Base-by-base conservation (phyloP, 352 stramenopile genomes). In the Globisporangium orthogonon region DNA sequence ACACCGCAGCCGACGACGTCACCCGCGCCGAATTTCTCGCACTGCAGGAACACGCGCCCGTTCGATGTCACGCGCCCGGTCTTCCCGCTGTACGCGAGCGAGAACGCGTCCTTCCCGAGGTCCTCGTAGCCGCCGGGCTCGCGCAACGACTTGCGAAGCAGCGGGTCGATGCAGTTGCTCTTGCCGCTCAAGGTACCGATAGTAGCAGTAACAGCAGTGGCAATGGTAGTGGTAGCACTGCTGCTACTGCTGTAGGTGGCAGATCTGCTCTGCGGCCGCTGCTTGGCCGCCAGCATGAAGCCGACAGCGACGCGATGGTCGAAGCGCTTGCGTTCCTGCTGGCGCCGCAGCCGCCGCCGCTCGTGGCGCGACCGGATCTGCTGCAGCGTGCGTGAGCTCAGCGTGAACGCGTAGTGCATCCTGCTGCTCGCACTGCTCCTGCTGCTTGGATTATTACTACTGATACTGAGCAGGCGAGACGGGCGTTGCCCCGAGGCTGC, bases 1-100 rank as follows among this genome's bases (percentile, higher is more conserved):
- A 89, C 51, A 2, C 78, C 78, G 52, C 74, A 84, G 7, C 78
- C 78, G 10, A 89, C 74, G 4, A 84, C 73, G 46, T 89, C 78
- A 5, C 73, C 74, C 6, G 65, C 56, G 31, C 67, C 78, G 54
- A 81, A 89, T 14, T 61, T 63, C 44, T 80, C 68, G 39, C 76
- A 87, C 56, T 82, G 60, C 11, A 84, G 50, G 47, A 75, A 78
- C 17, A 68, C 60, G 15, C 68, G 69, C 37, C 73, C 71, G 55
- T 83, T 74, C 9, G 70, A 80, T 3, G 84, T 17, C 14, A 89
- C 67, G n/a, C 62, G 45, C 7, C 78, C 78, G 14, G 72, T 83
- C 28, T 74, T 85, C 13, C 78, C 78, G 10, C 81, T 65, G 45
- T 86, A 83, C 14, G 74, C 78, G 44, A 89, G 47, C 15, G 76